Base-by-base conservation (phyloP, 169 alveolate species). In the Babesia ovis region DNA sequence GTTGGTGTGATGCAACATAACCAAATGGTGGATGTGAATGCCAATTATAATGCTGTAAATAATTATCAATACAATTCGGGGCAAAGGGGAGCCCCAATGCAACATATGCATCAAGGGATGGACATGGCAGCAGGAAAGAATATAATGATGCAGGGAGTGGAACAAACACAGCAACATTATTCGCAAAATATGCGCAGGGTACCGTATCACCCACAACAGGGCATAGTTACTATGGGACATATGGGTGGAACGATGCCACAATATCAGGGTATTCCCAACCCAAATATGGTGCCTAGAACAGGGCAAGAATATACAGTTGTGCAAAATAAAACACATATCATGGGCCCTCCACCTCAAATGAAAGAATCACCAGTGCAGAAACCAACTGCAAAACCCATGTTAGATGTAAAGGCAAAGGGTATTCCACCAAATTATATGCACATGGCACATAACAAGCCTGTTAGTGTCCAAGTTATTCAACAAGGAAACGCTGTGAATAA, bases 1-100 rank as follows among this genome's bases (percentile, higher is more conserved):
- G 53, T n/a, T 2, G 58, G 59, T 27, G n/a, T 39, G 59, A n/a
- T 61, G 72, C 57, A 8, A 22, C 58, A 61, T 3, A 35, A 35
- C 58, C 72, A 18, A 4, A 61, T 27, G 31, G 43, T 20, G 42
- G 31, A 25, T 16, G 59, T 34, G 20, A 20, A 9, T 4, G 39
- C 20, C 41, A 43, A 20, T 39, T 20, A 22, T 61, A 23, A 11
- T 4, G 16, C 46, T 57, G 8, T 61, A 46, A 23, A 9, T n/a
- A 50, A 34, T 22, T 3, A 8, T 3, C 72, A 39, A 39, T 39
- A 11, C 58, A n/a, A n/a, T n/a, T n/a, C n/a, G n/a, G n/a, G n/a
- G n/a, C n/a, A n/a, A n/a, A n/a, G n/a, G n/a, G n/a, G n/a, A n/a
- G n/a, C n/a, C n/a, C n/a, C n/a, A n/a, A n/a, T n/a, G n/a, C 68